Evolutionary conservation across 306 rosid species (phyloP).

Genomic region (Elaeagnus macrophylla): DNA sequence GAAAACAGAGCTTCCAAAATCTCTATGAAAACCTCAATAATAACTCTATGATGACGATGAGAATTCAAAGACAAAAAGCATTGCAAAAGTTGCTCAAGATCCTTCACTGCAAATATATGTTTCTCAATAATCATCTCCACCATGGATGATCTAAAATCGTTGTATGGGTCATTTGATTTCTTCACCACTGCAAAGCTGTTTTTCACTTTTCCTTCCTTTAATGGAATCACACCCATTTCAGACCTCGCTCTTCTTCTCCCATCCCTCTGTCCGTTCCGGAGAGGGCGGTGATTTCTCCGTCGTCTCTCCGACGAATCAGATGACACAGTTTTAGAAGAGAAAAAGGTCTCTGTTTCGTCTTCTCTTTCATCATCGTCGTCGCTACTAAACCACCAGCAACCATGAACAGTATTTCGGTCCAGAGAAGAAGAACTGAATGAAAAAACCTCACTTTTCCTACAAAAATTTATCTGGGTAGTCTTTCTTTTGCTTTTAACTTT

Average conservation of each 20-base stretch:
- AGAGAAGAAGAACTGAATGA: slow-evolving; percentile 40
- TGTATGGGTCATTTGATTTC: slow-evolving; percentile 86
- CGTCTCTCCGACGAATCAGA: slow-evolving; percentile 64
- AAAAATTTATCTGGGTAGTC: slow-evolving; percentile 30
- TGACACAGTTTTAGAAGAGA: slow-evolving; percentile 62
- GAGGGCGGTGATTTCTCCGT: slow-evolving; percentile 18
- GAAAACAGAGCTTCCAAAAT: slow-evolving; percentile 85
- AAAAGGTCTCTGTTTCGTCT: slow-evolving; percentile 68
- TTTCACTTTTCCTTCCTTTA: slow-evolving; percentile 72
- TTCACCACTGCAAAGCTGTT: slow-evolving; percentile 90
- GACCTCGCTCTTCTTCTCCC: slow-evolving; percentile 23
- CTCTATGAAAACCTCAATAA: slow-evolving; percentile 80
- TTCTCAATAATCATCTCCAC: slow-evolving; percentile 93
- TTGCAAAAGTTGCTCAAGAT: slow-evolving; percentile 81
- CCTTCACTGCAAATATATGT: slow-evolving; percentile 60
- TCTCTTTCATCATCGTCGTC: slow-evolving; percentile 46
- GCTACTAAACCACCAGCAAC: slow-evolving; percentile 70
- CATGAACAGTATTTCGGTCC: slow-evolving; percentile 37
- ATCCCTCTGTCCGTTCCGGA: slow-evolving; percentile 4
- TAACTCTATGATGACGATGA: slow-evolving; percentile 56
- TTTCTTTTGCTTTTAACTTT: slow-evolving; percentile 29
- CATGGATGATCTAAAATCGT: slow-evolving; percentile 82
- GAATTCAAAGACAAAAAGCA: slow-evolving; percentile 79
- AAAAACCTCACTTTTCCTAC: slow-evolving; percentile 24
- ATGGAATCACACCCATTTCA: slow-evolving; percentile 44